Evolutionary conservation across 179 eudicot species (phyloP), one percentile per base, ranked within the genome.

Genomic region (Beta lomatogona): DNA sequence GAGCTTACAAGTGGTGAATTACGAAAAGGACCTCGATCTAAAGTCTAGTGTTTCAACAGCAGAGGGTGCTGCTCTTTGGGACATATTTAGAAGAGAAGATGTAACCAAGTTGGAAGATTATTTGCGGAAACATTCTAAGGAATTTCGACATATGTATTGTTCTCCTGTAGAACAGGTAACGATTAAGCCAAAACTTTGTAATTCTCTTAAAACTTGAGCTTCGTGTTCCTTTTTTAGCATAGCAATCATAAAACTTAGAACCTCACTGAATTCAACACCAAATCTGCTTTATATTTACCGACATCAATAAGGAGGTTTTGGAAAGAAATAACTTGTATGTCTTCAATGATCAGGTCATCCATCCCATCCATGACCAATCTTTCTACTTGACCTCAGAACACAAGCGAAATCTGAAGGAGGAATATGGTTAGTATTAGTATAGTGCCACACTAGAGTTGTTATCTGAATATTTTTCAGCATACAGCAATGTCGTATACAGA

Each of bases 11-110:
- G 31, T 57, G 14, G 69, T 31, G 25, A 22, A 59, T 44, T 48
- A 9, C 10, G 9, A 48, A 48, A 46, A 82, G 44, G 80, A 84
- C 4, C 58, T 70, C 55, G 57, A 72, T 77, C 68, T 18, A 53
- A 41, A 75, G 22, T 19, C 80, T 9, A 19, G 73, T 82, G 75
- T 48, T 70, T 50, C 69, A 76, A 82, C 86, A 19, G 78, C 70
- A 60, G 77, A 71, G 36, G 94, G 91, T 54, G 91, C 91, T 71
- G 98, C 98, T 53, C 83, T 94, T 11, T 94, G 98, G 98, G 98
- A 94, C 77, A 94, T 94, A 36, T 94, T 94, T 72, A 81, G 94
- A 77, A 88, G 98, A 78, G 94, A 93, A 86, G 98, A 94, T 86
- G 93, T 95, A 44, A 91, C 94, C 0, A 86, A 86, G 65, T 79